Conservation (phyloP, 78 protist genomes). For the Chrysochromulina parva region DNA sequence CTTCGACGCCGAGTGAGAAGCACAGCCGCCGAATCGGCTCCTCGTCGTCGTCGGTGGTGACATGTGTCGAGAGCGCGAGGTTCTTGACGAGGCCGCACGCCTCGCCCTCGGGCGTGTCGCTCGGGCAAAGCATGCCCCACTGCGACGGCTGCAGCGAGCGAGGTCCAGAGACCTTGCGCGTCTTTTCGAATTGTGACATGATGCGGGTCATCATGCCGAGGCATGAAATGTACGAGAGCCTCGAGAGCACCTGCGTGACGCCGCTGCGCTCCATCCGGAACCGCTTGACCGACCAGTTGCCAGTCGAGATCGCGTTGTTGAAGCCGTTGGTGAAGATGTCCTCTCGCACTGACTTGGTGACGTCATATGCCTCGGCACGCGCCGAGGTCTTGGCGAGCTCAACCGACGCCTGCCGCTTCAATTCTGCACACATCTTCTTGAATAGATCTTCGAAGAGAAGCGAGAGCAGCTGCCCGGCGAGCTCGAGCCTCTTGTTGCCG, state of each 20-base stretch:
- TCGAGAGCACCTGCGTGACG: conserved; percentile 90
- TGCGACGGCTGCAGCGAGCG: conserved; percentile 95
- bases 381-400: conserved; percentile 36
- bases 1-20: conserved; percentile 89
- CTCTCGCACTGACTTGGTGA: conserved; percentile 14
- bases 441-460: conserved; percentile 96
- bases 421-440: conserved; percentile 81
- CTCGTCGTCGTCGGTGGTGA: conserved; percentile 80
- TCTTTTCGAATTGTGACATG: conserved; percentile 96
- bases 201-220: conserved; percentile 99
- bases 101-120: conserved; percentile 99
- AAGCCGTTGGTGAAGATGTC: conserved; percentile 86
- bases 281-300: conserved; percentile 98
- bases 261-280: conserved; percentile 96
- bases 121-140: conserved; percentile 99
- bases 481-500: conserved; percentile 96
- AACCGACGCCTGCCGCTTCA: conserved; percentile 70
- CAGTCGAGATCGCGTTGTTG: conserved; percentile 89
- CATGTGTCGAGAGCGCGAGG: conserved; percentile 95
- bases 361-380: conserved; percentile 70
- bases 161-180: conserved; percentile 83
- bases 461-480: conserved; percentile 80
- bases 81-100: conserved; percentile 99
- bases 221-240: conserved; percentile 95
- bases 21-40: conserved; percentile 49